Base-by-base conservation (phyloP, 352 stramenopile species). In the Pythium chondricola region DNA sequence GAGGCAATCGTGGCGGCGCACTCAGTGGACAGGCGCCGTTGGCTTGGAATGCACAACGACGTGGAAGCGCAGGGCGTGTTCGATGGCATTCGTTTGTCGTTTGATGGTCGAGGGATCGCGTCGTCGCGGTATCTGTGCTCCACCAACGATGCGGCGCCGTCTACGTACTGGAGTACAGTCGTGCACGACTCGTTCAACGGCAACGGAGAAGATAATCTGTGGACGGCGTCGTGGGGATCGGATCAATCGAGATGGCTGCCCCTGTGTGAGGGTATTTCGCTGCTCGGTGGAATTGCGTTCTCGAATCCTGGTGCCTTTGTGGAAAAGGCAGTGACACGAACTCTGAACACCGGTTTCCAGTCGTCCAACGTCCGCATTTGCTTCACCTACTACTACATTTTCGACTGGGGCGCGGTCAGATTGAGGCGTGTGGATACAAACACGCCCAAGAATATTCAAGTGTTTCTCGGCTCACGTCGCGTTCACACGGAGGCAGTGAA, bases 331-430 rank as follows among this genome's bases (percentile, higher is more conserved):
- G 44, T 81, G 30, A 48, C 49, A 0, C 39, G 49, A 8, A 54
- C 62, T 35, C 35, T 61, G 9, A 69, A 48, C 37, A 69, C 52
- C 3, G 58, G 54, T 0, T 54, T 69, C 14, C 62, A 69, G 48
- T 51, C 66, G 4, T 67, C 62, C 1, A 79, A 65, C 22, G 56
- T 74, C 7, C 68, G 71, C 8, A 58, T 85, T 40, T 68, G 57
- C 32, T 83, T 85, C 51, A 81, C 74, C 8, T 81, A 82, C 29
- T 85, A 83, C 39, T 79, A 83, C 54, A 63, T 77, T 14, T 81
- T 79, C 44, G 58, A 77, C 6, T 52, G 37, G 20, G 8, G 13
- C 6, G 22, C 52, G 7, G 51, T 52, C 13, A 69, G 61, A 56
- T 44, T 49, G 17, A 48, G 54, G 20, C 52, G 67, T 31, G 44